Conservation (phyloP, 768 basidiomycete genomes). For the Boletus bicolor region DNA sequence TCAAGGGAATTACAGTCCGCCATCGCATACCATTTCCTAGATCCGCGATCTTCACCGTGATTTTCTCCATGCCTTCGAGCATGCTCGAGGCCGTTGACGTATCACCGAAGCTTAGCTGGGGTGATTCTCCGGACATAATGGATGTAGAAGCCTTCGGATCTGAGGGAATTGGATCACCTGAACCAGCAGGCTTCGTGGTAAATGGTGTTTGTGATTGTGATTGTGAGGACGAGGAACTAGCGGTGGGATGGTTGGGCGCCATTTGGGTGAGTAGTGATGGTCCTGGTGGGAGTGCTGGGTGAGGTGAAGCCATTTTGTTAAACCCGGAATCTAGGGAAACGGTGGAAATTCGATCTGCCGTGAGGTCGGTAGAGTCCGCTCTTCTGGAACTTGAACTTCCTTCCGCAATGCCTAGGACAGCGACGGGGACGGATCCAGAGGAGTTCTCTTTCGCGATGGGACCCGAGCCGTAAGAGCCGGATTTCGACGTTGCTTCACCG, state of each 20-base stretch:
- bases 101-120: conserved; percentile 24
- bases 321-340: conserved; percentile 42
- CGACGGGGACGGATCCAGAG: conserved; percentile 15
- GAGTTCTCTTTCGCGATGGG: conserved; percentile 23
- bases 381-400: conserved; percentile 18
- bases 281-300: conserved; percentile 43
- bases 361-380: conserved; percentile 39
- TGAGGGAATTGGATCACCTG: conserved; percentile 14
- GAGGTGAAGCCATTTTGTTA: conserved; percentile 37
- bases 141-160: conserved; percentile 30
- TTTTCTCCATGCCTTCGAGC: conserved; percentile 54
- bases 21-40: conserved; percentile 78
- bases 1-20: background rate
- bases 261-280: conserved; percentile 77
- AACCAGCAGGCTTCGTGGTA: conserved; percentile 18
- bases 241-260: conserved; percentile 38
- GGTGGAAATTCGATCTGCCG: conserved; percentile 50
- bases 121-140: conserved; percentile 27
- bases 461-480: conserved; percentile 30
- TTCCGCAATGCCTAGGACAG: conserved; percentile 13
- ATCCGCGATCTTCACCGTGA: conserved; percentile 99
- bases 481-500: conserved; percentile 36
- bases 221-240: conserved; percentile 22
- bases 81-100: conserved; percentile 28
- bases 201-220: conserved; percentile 32